Evolutionary conservation across 78 protist species (phyloP), one percentile per base, ranked within the genome.

Genomic region (Dictyostelium purpureum): DNA sequence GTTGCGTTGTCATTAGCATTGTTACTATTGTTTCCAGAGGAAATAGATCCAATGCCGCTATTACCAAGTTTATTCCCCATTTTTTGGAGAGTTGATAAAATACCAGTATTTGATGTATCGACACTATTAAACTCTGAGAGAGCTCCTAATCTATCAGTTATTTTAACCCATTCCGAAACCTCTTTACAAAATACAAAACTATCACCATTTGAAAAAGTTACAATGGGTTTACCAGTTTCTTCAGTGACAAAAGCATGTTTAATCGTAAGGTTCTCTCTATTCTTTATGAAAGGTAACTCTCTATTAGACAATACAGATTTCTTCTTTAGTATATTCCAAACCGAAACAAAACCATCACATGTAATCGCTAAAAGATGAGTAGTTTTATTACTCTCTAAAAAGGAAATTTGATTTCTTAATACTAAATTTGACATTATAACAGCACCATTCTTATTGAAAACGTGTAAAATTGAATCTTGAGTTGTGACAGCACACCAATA

Each of bases 131-230:
- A 73, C 40, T 85, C 82, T 52, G 92, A 85, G 21, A 85, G 70
- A 14, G 82, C 76, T 45, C 92, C 92, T 51, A 85, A 85, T 70
- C 92, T 70, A 85, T 85, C 92, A 38, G 80, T 85, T 45, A 85
- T 73, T 59, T 85, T 70, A n/a, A 85, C 49, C 92, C 92, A 85
- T 59, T 85, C 92, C 2, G 82, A 81, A 38, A 85, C 21, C 11
- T 42, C 61, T 31, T 14, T 45, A 10, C 82, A 47, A 47, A 19
- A 85, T 11, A 85, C 92, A 85, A 67, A 85, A 26, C 65, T 40
- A 43, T 56, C 80, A 26, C 92, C 92, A 73, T 85, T 85, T n/a
- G 82, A 73, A 63, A 73, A 49, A 42, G 75, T 45, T 16, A 85
- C 45, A 12, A 85, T 52, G 14, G 92, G 82, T 73, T 85, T 85